Percentiles rank a stretch among this genome's conserved stretches.
Conservation (phyloP, 345 rosid genomes). For the Erodium maritimum region DNA sequence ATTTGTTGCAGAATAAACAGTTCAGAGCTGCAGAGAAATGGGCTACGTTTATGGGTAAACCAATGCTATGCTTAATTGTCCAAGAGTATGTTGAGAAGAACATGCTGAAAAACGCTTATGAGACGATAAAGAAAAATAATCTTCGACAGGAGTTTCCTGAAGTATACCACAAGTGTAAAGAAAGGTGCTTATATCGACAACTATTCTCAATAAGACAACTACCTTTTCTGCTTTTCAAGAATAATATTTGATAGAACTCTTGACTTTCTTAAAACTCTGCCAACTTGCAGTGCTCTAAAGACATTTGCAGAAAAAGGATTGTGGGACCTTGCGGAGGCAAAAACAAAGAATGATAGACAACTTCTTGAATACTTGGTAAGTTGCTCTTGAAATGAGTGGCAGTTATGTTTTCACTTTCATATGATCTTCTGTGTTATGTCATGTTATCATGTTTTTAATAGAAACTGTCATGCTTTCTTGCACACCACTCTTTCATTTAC, state of each 20-base stretch:
- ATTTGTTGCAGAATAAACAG: constrained; percentile 65
- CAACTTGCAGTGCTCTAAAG: constrained; percentile 50
- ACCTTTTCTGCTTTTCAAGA: too few relatives aligned
- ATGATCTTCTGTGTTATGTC: not conserved
- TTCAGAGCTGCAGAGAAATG: constrained; percentile 82
- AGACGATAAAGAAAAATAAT: constrained; percentile 59
- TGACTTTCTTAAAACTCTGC: constrained; percentile 1
- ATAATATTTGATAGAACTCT: not conserved
- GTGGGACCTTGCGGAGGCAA: constrained; percentile 89
- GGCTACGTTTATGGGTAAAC: constrained; percentile 85
- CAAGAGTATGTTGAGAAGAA: constrained; percentile 57
- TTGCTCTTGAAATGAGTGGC: not conserved
- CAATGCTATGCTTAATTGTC: constrained; percentile 57
- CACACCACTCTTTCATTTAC: not conserved
- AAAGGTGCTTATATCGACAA: constrained; percentile 34
- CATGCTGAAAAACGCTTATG: constrained; percentile 64
- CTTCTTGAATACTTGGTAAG: constrained; percentile 73
- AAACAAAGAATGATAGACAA: constrained; percentile 54
- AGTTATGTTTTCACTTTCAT: not conserved
- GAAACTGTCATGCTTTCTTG: not conserved
- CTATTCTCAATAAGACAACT: not conserved
- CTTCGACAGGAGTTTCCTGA: constrained; percentile 65
- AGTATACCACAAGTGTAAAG: constrained; percentile 54
- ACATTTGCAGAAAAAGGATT: constrained; percentile 74
- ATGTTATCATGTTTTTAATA: not conserved